These are phyloP conservation scores for Asterionellopsis glacialis DNA, from an alignment of 108 stramenopile genomes.

Conservation along the genomic window DNA sequence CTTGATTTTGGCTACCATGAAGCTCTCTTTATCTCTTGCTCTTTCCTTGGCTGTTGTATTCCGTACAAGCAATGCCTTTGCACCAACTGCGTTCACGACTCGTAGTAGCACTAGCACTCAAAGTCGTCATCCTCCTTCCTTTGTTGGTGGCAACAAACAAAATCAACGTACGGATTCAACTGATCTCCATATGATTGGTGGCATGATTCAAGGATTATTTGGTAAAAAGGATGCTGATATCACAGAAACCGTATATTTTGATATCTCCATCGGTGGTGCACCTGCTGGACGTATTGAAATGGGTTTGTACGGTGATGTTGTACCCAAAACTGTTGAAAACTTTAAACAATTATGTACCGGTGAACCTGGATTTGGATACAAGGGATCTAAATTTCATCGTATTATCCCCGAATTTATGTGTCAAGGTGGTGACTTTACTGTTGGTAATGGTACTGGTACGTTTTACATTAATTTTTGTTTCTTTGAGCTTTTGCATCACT, in stretches of 20 bases:
- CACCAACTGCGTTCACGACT: constrained; percentile 8
- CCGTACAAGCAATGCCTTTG: constrained; percentile 9
- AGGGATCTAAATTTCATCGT: constrained; percentile 85
- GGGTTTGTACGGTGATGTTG: constrained; percentile 82
- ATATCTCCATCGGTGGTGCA: constrained; percentile 72
- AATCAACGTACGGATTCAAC: not conserved
- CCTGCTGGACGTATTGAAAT: constrained; percentile 80
- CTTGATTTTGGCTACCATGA: no score
- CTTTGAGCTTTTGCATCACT: not conserved
- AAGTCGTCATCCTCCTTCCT: no score
- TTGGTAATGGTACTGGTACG: constrained; percentile 51
- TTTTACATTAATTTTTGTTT: not conserved
- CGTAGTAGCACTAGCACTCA: not conserved
- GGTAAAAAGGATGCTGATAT: constrained; percentile 68
- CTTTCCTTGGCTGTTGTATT: no score
- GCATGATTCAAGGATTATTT: constrained; percentile 28
- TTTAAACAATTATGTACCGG: constrained; percentile 84
- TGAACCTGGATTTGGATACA: constrained; percentile 85
- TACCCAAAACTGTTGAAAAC: constrained; percentile 90
- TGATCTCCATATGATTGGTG: constrained; percentile 20
- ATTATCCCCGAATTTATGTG: constrained; percentile 52
- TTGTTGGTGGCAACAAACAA: no score
- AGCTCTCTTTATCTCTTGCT: no score
- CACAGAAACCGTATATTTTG: constrained; percentile 90
- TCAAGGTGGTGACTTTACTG: constrained; percentile 93